A percentile compares a stretch with the other conserved stretches of the same genome.
phyloP scores from a whole-genome alignment of 2,329 filamentous ascomycete species.

The Cercospora zeae-maydis region DNA sequence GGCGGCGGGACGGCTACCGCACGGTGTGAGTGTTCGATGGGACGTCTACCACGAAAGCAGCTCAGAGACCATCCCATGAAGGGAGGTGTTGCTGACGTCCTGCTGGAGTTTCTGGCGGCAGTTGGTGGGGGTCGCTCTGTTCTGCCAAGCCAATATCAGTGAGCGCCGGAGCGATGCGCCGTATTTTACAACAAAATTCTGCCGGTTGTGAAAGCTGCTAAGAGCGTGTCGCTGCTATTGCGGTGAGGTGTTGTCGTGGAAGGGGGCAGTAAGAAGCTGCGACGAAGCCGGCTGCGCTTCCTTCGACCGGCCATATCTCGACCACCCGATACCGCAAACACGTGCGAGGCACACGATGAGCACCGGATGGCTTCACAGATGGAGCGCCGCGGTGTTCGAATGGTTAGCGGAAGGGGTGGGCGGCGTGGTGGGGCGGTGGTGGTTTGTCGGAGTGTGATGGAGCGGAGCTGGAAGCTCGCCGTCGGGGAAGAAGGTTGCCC shows the following conservation, averaged over 20 bases:
- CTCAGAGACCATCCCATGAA: neutral
- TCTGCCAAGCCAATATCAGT: neutral
- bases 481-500: neutral
- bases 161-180: neutral
- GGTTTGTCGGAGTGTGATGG: slow-evolving; percentile 4
- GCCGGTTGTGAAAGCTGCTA: neutral
- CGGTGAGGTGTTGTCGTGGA: neutral
- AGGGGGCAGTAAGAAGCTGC: slow-evolving; percentile 1
- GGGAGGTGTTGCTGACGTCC: neutral
- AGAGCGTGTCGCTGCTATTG: neutral
- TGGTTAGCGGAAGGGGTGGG: neutral
- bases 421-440: slow-evolving; percentile 7
- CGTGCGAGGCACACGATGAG: neutral
- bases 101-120: neutral
- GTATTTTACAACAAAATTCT: neutral
- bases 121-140: neutral
- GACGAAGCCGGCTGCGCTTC: slow-evolving; percentile 7
- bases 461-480: neutral
- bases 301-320: slow-evolving; percentile 5
- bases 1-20: neutral
- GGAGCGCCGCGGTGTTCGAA: neutral
- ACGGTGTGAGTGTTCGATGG: neutral
- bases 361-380: slow-evolving; percentile 3
- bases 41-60: too few species aligned
- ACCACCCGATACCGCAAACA: neutral